Base-by-base conservation (phyloP, 805 yeast species). In the Candida xiaguanensis region DNA sequence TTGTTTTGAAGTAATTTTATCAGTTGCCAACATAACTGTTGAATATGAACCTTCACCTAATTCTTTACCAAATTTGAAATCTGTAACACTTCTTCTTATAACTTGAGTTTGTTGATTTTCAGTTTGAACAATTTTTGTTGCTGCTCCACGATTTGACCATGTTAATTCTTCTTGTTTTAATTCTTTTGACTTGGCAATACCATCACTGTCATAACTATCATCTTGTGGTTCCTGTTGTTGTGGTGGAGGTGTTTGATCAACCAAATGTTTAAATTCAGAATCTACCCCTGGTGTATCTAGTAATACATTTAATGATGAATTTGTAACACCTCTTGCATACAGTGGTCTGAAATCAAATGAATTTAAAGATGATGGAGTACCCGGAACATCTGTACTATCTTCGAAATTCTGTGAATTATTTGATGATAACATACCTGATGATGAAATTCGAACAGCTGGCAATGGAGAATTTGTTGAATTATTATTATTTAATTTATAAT, bases 1-100 rank as follows among this genome's bases (percentile, higher is more conserved):
- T 63, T 78, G 60, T 55, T 70, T 59, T 58, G 74, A 32, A 70
- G 78, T 39, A 72, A 65, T 55, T 66, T 74, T 42, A 75, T 82
- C 52, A 59, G 55, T 77, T 7, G 70, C 74, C 11, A 67, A 55
- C 0, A 67, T 68, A 5, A 69, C 74, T 0, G 74, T 69, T 8
- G 72, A 65, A 42, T 69, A 69, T 1, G 74, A 67, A 1, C 74
- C 74, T 45, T 68, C 74, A 12, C 74, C 74, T 31, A 69, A 49
- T n/a, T 51, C 52, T 33, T 58, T 56, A 5, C 74, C 74, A 36
- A 67, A 67, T 41, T 58, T 58, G 42, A 69, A 69, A 50, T 69
- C 74, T 17, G 45, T 46, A 2, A 69, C 74, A 2, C 59, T 60
- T 43, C 74, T 48, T 34, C 62, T 56, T 19, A 68, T 57, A 11